phyloP scores from a whole-genome alignment of 352 stramenopile genomes.

The Pythium coloratum region DNA sequence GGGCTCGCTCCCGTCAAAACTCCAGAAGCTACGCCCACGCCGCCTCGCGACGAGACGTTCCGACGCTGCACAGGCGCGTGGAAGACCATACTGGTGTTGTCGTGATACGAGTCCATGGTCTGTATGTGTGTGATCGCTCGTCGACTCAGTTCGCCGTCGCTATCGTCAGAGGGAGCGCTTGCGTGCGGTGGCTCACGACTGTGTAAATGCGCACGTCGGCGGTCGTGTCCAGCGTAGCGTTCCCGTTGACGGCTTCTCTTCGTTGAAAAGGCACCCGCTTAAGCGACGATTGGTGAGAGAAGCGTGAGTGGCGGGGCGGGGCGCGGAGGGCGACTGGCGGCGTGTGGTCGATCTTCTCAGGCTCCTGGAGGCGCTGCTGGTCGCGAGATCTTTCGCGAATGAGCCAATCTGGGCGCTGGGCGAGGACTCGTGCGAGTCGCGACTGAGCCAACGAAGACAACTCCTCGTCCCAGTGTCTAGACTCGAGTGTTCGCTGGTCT shows the following conservation, averaged over 20 bases:
- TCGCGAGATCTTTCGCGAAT: background rate
- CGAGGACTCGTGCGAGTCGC: no score
- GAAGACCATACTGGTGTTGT: slow-evolving; percentile 28
- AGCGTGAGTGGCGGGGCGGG: background rate
- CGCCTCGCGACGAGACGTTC: background rate
- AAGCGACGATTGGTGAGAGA: background rate
- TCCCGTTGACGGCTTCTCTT: background rate
- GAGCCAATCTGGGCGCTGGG: background rate
- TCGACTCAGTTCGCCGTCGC: background rate
- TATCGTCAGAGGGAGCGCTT: background rate
- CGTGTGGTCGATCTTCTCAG: background rate
- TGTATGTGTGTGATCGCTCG: no score
- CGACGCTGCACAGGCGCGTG: slow-evolving; percentile 24
- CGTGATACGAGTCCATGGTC: slow-evolving; percentile 7
- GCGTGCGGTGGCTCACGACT: background rate
- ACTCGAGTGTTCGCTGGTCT: background rate
- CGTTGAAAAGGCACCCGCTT: background rate
- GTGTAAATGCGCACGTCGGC: background rate
- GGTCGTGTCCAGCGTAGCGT: background rate
- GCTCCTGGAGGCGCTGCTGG: background rate
- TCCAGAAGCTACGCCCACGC: background rate
- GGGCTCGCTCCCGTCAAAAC: background rate
- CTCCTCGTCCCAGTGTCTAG: background rate
- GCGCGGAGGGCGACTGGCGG: background rate
- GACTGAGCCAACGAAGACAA: background rate